Evolutionary conservation across 192 early-diverging fungal species (phyloP).

Genomic region (Coemansia sp.): DNA sequence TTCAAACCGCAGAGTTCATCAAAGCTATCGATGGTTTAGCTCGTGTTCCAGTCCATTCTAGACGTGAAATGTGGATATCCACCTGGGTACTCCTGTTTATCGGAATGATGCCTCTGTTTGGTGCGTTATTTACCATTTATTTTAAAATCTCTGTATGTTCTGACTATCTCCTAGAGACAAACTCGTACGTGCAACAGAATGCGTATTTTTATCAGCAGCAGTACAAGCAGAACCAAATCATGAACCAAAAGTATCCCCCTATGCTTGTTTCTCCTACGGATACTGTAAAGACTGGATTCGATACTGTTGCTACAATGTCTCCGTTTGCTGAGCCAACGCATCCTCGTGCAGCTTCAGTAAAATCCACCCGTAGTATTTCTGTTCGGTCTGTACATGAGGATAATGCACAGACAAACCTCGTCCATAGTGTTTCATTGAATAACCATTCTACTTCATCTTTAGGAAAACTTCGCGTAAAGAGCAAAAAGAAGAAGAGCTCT

Average conservation of each 20-base stretch:
- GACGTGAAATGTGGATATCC: constrained; percentile 26
- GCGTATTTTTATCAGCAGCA: constrained; percentile 6
- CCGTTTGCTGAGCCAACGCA: no score
- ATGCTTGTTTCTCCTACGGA: no score
- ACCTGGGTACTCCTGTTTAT: constrained; percentile 24
- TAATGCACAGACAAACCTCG: no score
- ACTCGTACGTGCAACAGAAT: background rate
- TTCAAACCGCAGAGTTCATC: constrained; percentile 22
- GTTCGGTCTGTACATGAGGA: no score
- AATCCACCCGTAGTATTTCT: no score
- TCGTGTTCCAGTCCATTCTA: constrained; percentile 1
- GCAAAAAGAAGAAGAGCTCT: background rate
- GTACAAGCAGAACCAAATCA: background rate
- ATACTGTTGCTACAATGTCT: no score
- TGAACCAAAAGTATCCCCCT: no score
- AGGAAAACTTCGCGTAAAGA: no score
- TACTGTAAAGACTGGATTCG: no score
- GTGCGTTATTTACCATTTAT: constrained; percentile 22
- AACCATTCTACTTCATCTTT: no score
- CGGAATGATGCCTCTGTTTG: constrained; percentile 40
- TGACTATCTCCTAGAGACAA: constrained; percentile 19
- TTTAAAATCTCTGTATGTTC: constrained; percentile 23
- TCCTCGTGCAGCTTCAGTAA: no score
- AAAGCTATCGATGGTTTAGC: constrained; percentile 12
- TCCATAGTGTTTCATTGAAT: no score